phyloP scores from a whole-genome alignment of 2,329 filamentous ascomycete genomes.

The Metarhizium sp. region DNA sequence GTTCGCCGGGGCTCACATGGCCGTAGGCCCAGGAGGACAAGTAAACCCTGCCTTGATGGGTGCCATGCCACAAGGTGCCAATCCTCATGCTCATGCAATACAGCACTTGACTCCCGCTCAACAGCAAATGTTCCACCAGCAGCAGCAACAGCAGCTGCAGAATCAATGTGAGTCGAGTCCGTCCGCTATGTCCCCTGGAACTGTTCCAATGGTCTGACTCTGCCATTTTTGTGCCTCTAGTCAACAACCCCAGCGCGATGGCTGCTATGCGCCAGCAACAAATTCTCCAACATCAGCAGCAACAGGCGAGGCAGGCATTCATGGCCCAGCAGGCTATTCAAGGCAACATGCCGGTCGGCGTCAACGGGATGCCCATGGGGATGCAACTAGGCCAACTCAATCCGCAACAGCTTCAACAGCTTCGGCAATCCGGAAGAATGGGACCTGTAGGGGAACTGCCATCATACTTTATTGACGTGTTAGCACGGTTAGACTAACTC shows the following conservation, averaged over 20 bases:
- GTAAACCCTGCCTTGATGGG: conserved; percentile 70
- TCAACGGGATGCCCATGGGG: conserved; percentile 39
- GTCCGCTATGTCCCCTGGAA: not conserved
- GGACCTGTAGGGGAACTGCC: conserved; percentile 28
- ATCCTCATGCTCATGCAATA: conserved; percentile 58
- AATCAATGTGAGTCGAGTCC: conserved; percentile 21
- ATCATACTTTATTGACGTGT: not conserved
- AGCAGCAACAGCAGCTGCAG: conserved; percentile 29
- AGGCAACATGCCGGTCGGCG: conserved; percentile 36
- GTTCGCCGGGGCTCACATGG: conserved; percentile 53
- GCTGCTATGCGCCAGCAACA: conserved; percentile 44
- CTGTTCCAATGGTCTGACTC: not conserved
- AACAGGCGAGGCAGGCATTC: conserved; percentile 40
- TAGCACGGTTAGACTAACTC: not conserved
- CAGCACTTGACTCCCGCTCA: conserved; percentile 60
- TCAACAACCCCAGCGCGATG: conserved; percentile 27
- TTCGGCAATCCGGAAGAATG: conserved; percentile 32
- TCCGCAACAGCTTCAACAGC: conserved; percentile 40
- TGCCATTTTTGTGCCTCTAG: conserved; percentile 14
- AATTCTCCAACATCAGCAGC: conserved; percentile 47
- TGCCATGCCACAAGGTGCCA: conserved; percentile 61
- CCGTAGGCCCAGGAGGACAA: conserved; percentile 60
- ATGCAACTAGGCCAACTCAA: conserved; percentile 40
- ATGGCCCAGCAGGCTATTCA: conserved; percentile 47
- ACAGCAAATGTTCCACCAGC: conserved; percentile 48